These are phyloP conservation scores for Globisporangium cederbergense DNA, from an alignment of 352 stramenopile genomes.

Conservation along the genomic window DNA sequence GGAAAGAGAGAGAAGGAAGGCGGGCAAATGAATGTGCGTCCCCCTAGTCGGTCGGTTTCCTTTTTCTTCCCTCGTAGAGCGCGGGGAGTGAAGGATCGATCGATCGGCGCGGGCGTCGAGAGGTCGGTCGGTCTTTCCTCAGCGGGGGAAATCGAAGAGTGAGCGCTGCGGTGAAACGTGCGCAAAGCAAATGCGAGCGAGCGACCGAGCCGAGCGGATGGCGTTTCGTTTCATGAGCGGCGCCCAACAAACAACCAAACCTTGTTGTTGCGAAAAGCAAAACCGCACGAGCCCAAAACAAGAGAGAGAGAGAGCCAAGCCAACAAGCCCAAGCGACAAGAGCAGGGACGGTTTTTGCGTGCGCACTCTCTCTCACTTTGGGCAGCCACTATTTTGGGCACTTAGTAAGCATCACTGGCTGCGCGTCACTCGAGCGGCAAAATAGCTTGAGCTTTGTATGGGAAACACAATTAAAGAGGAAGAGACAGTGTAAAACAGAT, in stretches of 20 bases:
- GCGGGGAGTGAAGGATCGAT: neutral
- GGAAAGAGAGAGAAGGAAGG: neutral
- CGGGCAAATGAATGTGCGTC: neutral
- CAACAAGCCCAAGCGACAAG: neutral
- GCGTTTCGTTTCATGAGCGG: neutral
- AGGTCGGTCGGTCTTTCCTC: slow-evolving; percentile 7
- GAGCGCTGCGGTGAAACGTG: slow-evolving; percentile 1
- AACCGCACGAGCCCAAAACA: slow-evolving; percentile 2
- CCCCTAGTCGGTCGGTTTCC: neutral
- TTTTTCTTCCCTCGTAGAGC: neutral
- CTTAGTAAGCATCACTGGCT: neutral
- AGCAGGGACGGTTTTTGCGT: neutral
- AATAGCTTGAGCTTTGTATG: neutral
- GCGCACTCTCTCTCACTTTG: neutral
- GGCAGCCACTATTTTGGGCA: neutral
- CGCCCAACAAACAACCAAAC: neutral
- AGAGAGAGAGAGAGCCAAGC: neutral
- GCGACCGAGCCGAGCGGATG: neutral
- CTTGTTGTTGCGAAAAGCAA: neutral
- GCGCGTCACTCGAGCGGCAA: neutral
- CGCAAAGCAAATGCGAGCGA: neutral
- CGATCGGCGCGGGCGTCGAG: slow-evolving; percentile 6
- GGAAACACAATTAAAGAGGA: neutral
- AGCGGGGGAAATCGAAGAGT: slow-evolving; percentile 12
- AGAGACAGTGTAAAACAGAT: neutral